phyloP scores from a whole-genome alignment of 805 yeast species.

The Candida patagonica region DNA sequence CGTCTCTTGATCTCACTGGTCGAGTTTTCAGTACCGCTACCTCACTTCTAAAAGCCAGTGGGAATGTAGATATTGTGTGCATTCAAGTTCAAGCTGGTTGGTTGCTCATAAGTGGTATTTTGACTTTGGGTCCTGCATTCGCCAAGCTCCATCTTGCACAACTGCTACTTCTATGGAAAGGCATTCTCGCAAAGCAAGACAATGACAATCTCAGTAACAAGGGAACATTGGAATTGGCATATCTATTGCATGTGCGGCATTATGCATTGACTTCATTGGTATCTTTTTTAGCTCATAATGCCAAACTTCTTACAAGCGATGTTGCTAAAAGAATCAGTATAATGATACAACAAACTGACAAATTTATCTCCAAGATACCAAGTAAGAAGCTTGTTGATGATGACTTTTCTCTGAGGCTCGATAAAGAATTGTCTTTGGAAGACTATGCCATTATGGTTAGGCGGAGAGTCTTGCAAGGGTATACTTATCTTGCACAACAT shows the following conservation, averaged over 20 bases:
- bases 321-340: slow-evolving; percentile 39
- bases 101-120: slow-evolving; percentile 54
- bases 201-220: slow-evolving; percentile 36
- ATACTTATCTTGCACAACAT: slow-evolving; percentile 27
- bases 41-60: slow-evolving; percentile 32
- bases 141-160: slow-evolving; percentile 50
- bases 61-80: slow-evolving; percentile 25
- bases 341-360: slow-evolving; percentile 37
- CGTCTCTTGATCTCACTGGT: slow-evolving; percentile 37
- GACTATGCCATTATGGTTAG: slow-evolving; percentile 31
- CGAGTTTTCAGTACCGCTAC: slow-evolving; percentile 38
- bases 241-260: slow-evolving; percentile 42
- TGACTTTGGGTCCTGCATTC: slow-evolving; percentile 49
- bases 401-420: slow-evolving; percentile 15
- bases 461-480: slow-evolving; percentile 39
- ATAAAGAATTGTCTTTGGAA: slow-evolving; percentile 14
- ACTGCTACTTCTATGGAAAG: slow-evolving; percentile 55
- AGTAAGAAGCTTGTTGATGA: slow-evolving; percentile 23
- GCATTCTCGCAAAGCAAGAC: slow-evolving; percentile 34
- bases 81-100: slow-evolving; percentile 43
- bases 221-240: slow-evolving; percentile 27
- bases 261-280: slow-evolving; percentile 50
- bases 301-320: slow-evolving; percentile 32
- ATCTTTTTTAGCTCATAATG: slow-evolving; percentile 36
- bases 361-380: slow-evolving; percentile 21